These are phyloP conservation scores for Thermothelomyces thermophilus DNA, from an alignment of 2,329 filamentous ascomycete genomes.

Conservation along the genomic window DNA sequence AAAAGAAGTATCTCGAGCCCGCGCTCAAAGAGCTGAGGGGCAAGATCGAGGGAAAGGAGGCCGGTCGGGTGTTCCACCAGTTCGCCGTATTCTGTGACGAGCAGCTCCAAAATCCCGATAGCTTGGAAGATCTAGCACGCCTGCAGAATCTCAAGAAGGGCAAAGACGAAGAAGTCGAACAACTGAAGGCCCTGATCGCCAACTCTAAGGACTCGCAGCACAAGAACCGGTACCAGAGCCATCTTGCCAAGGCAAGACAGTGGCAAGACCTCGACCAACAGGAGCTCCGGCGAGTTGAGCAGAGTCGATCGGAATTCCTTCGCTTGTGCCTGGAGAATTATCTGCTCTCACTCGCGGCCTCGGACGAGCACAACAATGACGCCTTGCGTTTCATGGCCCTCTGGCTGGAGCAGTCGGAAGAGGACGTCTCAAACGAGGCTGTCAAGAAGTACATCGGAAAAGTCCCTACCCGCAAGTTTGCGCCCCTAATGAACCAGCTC, in stretches of 20 bases:
- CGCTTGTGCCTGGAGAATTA: constrained; percentile 90
- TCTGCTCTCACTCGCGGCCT: constrained; percentile 73
- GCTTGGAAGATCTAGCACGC: constrained; percentile 75
- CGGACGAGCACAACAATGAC: constrained; percentile 83
- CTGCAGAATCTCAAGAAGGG: constrained; percentile 71
- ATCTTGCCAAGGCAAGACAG: constrained; percentile 66
- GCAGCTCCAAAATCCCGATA: constrained; percentile 81
- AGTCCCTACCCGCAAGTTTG: constrained; percentile 89
- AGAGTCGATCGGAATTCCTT: constrained; percentile 76
- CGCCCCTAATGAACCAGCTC: constrained; percentile 87
- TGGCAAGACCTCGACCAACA: constrained; percentile 89
- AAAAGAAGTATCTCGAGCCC: constrained; percentile 76
- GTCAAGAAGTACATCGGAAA: constrained; percentile 62
- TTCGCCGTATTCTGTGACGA: constrained; percentile 94
- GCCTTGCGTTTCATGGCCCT: constrained; percentile 86
- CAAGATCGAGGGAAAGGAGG: constrained; percentile 60
- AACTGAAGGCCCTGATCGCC: constrained; percentile 57
- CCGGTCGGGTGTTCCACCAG: constrained; percentile 85
- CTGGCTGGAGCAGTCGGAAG: constrained; percentile 84
- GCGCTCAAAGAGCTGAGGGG: constrained; percentile 76
- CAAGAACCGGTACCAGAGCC: constrained; percentile 50
- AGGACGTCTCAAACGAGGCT: constrained; percentile 67
- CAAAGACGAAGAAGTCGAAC: constrained; percentile 72
- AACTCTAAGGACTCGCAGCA: constrained; percentile 46
- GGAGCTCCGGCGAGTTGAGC: constrained; percentile 72